These are phyloP conservation scores for Serpula lacrymans DNA, from an alignment of 768 basidiomycete genomes.

Conservation along the genomic window DNA sequence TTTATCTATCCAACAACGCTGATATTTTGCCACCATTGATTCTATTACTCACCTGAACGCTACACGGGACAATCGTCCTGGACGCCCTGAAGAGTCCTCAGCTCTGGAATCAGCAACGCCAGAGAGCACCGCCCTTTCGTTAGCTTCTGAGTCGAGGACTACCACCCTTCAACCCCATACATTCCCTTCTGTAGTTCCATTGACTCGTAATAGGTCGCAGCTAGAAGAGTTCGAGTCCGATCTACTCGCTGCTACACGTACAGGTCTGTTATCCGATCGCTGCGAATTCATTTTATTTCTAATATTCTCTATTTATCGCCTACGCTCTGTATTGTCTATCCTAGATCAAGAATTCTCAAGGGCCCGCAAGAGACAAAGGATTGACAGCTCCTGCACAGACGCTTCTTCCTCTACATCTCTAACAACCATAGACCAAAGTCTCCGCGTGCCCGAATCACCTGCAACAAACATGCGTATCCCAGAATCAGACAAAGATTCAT, in stretches of 20 bases:
- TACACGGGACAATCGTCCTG: conserved; percentile 51
- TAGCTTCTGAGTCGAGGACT: conserved; percentile 26
- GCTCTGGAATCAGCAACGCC: conserved; percentile 44
- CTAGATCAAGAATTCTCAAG: conserved; percentile 51
- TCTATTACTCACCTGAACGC: conserved; percentile 53
- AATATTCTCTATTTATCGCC: background rate
- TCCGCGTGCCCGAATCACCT: conserved; percentile 23
- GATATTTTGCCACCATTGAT: conserved; percentile 58
- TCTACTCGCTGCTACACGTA: conserved; percentile 16
- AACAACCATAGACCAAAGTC: conserved; percentile 16
- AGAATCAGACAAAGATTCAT: conserved; percentile 47
- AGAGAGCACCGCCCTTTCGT: conserved; percentile 22
- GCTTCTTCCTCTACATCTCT: conserved; percentile 30
- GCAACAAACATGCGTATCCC: conserved; percentile 49
- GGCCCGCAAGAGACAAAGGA: conserved; percentile 71
- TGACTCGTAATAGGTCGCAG: conserved; percentile 60
- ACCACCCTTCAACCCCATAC: conserved; percentile 22
- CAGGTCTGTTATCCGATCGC: conserved; percentile 18
- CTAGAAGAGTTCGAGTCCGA: conserved; percentile 51
- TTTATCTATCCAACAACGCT: conserved; percentile 14
- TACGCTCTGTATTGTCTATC: conserved; percentile 3
- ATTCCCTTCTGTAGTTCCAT: conserved; percentile 52
- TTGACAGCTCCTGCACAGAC: conserved; percentile 37
- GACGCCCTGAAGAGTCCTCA: conserved; percentile 39
- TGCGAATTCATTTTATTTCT: background rate